These are phyloP conservation scores for Penstemon davidsonii DNA, from an alignment of 257 asterid genomes.

Conservation along the genomic window DNA sequence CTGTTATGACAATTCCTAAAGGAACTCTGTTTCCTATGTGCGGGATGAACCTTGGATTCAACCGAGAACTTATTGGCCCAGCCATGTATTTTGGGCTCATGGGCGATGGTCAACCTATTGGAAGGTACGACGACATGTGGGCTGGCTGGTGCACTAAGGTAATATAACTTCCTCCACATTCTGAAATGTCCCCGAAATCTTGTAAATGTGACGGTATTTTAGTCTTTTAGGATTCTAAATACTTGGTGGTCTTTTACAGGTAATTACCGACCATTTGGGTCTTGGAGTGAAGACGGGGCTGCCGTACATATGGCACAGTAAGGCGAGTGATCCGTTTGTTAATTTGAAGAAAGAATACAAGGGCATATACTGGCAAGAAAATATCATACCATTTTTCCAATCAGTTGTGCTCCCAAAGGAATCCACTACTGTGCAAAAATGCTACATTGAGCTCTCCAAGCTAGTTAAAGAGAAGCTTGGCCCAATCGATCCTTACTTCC, in stretches of 20 bases:
- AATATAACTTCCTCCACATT: neutral
- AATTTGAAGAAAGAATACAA: constrained; percentile 69
- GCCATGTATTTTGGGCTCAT: constrained; percentile 46
- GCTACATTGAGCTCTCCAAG: constrained; percentile 72
- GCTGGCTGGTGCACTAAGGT: constrained; percentile 53
- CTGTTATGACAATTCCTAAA: constrained; percentile 44
- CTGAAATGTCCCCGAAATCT: no score
- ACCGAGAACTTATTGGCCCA: constrained; percentile 44
- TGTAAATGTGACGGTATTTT: no score
- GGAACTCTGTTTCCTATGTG: constrained; percentile 49
- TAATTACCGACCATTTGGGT: constrained; percentile 62
- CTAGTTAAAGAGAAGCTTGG: constrained; percentile 55
- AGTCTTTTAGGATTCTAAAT: no score
- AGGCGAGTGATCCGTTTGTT: constrained; percentile 77
- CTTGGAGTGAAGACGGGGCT: constrained; percentile 74
- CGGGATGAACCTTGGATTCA: constrained; percentile 45
- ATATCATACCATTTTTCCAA: constrained; percentile 74
- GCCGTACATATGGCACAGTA: constrained; percentile 84
- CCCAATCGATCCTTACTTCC: constrained; percentile 57
- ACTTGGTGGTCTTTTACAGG: constrained; percentile 33
- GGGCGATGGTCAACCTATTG: constrained; percentile 50
- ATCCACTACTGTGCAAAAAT: constrained; percentile 58
- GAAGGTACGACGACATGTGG: constrained; percentile 50
- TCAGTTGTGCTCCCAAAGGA: constrained; percentile 48
- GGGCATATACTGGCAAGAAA: constrained; percentile 76